Percentiles rank a stretch among this genome's conserved stretches.
These are phyloP conservation scores for Paraconiothyrium sp. DNA, from an alignment of 2,329 filamentous ascomycete species.

Conservation along the genomic window DNA sequence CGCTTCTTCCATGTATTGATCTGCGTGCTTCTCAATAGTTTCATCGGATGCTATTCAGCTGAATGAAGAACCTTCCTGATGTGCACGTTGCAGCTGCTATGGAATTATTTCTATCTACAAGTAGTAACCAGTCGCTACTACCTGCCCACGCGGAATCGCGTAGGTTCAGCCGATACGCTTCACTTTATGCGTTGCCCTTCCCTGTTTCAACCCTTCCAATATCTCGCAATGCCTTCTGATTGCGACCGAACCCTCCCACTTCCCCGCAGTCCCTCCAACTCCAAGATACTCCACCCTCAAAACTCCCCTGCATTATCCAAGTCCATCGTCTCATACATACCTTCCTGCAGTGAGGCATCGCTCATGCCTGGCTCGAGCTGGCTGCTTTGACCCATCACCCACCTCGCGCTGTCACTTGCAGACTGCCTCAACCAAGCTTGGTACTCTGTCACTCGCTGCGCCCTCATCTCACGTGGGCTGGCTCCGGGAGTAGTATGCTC, in stretches of 20 bases:
- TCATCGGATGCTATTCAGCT: too few relatives aligned
- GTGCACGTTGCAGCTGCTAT: not conserved
- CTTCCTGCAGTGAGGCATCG: not conserved
- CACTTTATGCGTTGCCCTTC: not conserved
- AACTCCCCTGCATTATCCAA: not conserved
- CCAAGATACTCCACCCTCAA: not conserved
- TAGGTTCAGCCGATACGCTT: not conserved
- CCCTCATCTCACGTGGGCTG: not conserved
- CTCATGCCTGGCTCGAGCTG: not conserved
- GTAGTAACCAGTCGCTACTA: not conserved
- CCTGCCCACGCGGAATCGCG: not conserved
- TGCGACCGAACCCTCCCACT: not conserved
- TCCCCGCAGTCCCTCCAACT: not conserved
- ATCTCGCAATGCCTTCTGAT: too few relatives aligned
- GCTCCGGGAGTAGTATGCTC: not conserved
- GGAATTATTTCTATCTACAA: not conserved
- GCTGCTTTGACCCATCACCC: not conserved
- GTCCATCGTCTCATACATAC: not conserved
- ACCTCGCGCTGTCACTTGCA: not conserved
- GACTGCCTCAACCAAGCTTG: not conserved
- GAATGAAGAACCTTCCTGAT: too few relatives aligned
- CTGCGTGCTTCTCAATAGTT: not conserved
- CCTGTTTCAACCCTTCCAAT: not conserved
- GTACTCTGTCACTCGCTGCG: slow-evolving; percentile 1
- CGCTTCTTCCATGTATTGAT: not conserved